phyloP scores from a whole-genome alignment of 495 filamentous ascomycete genomes.

The Penicillium bialowiezense region DNA sequence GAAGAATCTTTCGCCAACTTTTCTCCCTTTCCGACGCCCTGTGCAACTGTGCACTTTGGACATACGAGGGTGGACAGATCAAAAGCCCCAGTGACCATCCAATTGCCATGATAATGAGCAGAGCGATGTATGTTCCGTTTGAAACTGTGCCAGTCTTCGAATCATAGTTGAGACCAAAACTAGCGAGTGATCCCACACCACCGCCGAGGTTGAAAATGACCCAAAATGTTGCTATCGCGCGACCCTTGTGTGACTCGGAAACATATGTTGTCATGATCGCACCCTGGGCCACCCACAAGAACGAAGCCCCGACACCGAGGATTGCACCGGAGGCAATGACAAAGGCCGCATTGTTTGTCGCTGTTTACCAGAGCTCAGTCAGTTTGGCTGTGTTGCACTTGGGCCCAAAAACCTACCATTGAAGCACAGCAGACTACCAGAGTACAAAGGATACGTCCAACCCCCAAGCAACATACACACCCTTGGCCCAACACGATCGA shows the following conservation, averaged over 20 bases:
- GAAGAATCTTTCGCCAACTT: slow-evolving; percentile 36
- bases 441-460: slow-evolving; percentile 44
- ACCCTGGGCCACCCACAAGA: slow-evolving; percentile 55
- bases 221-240: slow-evolving; percentile 52
- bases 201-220: slow-evolving; percentile 55
- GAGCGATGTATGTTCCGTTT: slow-evolving; percentile 48
- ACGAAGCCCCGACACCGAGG: slow-evolving; percentile 49
- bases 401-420: slow-evolving; percentile 22
- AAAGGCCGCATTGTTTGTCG: slow-evolving; percentile 70
- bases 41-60: slow-evolving; percentile 46
- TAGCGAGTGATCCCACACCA: slow-evolving; percentile 47
- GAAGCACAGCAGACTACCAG: slow-evolving; percentile 39
- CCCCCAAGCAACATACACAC: slow-evolving; percentile 40
- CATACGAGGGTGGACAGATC: slow-evolving; percentile 36
- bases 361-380: slow-evolving; percentile 26
- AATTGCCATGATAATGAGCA: slow-evolving; percentile 45
- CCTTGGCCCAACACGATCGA: slow-evolving; percentile 39
- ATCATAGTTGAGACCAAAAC: slow-evolving; percentile 46
- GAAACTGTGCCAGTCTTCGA: slow-evolving; percentile 43
- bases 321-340: slow-evolving; percentile 62
- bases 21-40: slow-evolving; percentile 21
- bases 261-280: slow-evolving; percentile 56
- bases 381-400: neutral
- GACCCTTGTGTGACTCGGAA: slow-evolving; percentile 46
- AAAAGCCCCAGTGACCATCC: slow-evolving; percentile 54